These are phyloP conservation scores for Prosopis cineraria DNA, from an alignment of 306 rosid species.

Conservation along the genomic window DNA sequence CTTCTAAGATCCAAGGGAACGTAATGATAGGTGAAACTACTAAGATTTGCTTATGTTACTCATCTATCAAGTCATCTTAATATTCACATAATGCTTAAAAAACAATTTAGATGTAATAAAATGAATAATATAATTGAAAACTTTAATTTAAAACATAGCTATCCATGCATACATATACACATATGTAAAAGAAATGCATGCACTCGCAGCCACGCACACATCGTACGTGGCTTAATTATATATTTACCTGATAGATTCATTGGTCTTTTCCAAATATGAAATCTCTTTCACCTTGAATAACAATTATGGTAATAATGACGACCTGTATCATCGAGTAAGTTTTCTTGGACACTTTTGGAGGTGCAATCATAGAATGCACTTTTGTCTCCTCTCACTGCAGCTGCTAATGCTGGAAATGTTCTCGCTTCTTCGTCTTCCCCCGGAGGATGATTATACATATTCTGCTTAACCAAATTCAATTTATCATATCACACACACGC, in stretches of 20 bases:
- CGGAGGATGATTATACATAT: conserved; percentile 5
- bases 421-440: not conserved
- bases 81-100: not conserved
- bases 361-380: conserved; percentile 20
- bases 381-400: conserved; percentile 35
- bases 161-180: no score
- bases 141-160: no score
- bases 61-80: no score
- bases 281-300: conserved; percentile 45
- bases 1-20: no score
- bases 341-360: conserved; percentile 48
- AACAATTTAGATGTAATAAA: not conserved
- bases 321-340: conserved; percentile 34
- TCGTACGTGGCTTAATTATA: no score
- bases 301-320: conserved; percentile 40
- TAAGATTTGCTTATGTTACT: no score
- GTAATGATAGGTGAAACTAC: no score
- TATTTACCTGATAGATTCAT: not conserved
- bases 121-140: not conserved
- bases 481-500: no score
- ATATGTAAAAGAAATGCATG: not conserved
- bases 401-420: conserved; percentile 38
- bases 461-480: no score
- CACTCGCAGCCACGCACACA: no score
- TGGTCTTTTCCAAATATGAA: conserved; percentile 45